Conservation (phyloP, 352 stramenopile genomes). For the Pythium sukuiense region DNA sequence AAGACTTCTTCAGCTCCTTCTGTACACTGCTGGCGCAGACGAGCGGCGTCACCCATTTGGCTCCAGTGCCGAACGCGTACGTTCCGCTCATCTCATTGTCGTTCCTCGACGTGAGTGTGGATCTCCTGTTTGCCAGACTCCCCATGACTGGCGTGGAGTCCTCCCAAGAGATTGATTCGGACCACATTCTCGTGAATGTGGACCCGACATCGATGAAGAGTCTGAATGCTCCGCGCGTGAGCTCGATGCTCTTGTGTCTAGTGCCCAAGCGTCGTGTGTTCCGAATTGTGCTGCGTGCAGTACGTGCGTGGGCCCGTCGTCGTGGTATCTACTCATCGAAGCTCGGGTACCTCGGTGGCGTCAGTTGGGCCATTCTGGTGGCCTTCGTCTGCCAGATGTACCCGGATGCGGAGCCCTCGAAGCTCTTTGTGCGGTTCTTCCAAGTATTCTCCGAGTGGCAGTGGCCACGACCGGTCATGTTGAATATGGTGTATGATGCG, state of each 20-base stretch:
- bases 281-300: conserved; percentile 77
- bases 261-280: conserved; percentile 90
- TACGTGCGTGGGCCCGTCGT: conserved; percentile 73
- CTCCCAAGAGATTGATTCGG: conserved; percentile 82
- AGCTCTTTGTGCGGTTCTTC: conserved; percentile 83
- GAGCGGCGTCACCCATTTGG: conserved; percentile 68
- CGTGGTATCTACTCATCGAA: conserved; percentile 97
- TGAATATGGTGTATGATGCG: conserved; percentile 87
- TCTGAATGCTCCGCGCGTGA: conserved; percentile 93
- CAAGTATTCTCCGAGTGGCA: conserved; percentile 85
- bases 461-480: conserved; percentile 79
- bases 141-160: conserved; percentile 59
- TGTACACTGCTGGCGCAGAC: conserved; percentile 62
- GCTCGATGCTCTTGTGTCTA: conserved; percentile 93
- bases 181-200: conserved; percentile 91
- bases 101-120: conserved; percentile 87
- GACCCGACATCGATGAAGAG: conserved; percentile 95
- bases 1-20: conserved; percentile 88
- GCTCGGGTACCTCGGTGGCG: conserved; percentile 95
- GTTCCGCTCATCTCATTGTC: conserved; percentile 92
- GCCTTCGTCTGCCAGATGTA: conserved; percentile 94
- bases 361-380: conserved; percentile 98
- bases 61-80: conserved; percentile 88
- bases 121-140: conserved; percentile 90
- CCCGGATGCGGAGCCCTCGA: conserved; percentile 61